Conservation (phyloP, 805 yeast genomes). For the Ogataea haglerorum region DNA sequence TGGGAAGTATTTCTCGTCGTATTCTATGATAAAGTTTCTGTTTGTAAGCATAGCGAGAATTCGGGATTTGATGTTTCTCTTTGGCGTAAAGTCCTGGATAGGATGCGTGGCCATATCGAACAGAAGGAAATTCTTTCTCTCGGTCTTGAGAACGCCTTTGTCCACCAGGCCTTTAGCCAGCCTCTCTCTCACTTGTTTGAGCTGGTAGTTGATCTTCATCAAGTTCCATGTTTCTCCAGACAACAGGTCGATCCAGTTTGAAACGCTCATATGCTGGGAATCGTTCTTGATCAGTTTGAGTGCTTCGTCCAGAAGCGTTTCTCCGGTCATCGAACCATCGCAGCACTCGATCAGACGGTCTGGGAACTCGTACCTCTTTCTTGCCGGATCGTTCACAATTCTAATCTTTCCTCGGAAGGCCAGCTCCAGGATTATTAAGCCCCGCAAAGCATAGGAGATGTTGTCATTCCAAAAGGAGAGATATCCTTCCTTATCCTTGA, state of each 20-base stretch:
- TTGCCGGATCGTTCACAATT: constrained; percentile 86
- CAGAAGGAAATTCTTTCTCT: constrained; percentile 86
- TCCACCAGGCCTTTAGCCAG: constrained; percentile 96
- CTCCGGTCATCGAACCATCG: constrained; percentile 87
- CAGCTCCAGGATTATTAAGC: constrained; percentile 87
- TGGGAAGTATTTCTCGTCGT: constrained; percentile 64
- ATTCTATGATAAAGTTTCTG: constrained; percentile 59
- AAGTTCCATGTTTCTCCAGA: constrained; percentile 98
- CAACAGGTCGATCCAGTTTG: constrained; percentile 89
- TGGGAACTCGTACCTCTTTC: constrained; percentile 81
- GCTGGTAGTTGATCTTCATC: constrained; percentile 89
- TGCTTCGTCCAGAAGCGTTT: constrained; percentile 91
- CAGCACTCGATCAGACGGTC: constrained; percentile 87
- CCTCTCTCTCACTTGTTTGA: constrained; percentile 95
- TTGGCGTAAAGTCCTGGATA: constrained; percentile 78
- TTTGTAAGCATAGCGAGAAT: constrained; percentile 66
- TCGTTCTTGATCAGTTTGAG: constrained; percentile 84
- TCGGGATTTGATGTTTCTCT: constrained; percentile 75
- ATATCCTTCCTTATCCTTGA: constrained; percentile 94
- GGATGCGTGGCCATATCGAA: constrained; percentile 99
- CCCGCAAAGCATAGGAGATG: constrained; percentile 92
- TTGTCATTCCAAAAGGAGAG: constrained; percentile 97
- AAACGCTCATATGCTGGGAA: constrained; percentile 71
- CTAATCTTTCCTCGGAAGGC: constrained; percentile 88
- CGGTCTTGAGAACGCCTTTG: constrained; percentile 94